These are phyloP conservation scores for Grosmannia penicillata DNA, from an alignment of 2,329 filamentous ascomycete species.

Conservation along the genomic window DNA sequence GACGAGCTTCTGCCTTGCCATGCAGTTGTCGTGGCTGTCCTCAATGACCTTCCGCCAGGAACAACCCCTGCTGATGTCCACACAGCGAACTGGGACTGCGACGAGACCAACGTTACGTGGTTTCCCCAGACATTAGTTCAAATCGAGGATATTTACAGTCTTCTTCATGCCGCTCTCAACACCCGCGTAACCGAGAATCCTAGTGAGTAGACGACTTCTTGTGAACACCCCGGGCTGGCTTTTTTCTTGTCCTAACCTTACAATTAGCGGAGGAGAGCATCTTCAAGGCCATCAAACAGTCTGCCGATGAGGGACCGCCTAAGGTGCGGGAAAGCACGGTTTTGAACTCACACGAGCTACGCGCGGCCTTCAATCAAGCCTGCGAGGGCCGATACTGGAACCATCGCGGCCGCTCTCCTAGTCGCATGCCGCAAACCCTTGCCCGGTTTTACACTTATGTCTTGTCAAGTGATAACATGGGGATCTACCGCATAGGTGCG, in stretches of 20 bases:
- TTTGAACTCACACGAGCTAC: too few species aligned
- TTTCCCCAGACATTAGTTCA: background rate
- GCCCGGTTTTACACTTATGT: too few species aligned
- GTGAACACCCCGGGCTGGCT: background rate
- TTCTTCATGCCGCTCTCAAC: slow-evolving; percentile 7
- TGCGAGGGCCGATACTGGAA: too few species aligned
- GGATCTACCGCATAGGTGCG: too few species aligned
- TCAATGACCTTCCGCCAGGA: background rate
- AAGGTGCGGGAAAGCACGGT: too few species aligned
- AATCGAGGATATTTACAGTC: slow-evolving; percentile 7
- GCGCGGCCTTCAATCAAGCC: too few species aligned
- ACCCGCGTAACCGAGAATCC: background rate
- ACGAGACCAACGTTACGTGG: background rate
- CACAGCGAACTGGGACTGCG: too few species aligned
- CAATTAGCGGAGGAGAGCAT: background rate
- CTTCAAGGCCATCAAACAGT: too few species aligned
- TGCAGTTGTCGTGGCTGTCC: background rate
- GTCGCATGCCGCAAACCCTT: too few species aligned
- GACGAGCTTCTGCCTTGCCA: background rate
- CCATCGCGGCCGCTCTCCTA: too few species aligned
- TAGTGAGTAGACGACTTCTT: background rate
- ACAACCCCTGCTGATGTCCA: background rate
- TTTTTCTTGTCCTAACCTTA: background rate
- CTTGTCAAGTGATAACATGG: too few species aligned
- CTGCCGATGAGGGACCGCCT: too few species aligned